Conservation (phyloP, 768 basidiomycete species). For the Mrakia blollopis region DNA sequence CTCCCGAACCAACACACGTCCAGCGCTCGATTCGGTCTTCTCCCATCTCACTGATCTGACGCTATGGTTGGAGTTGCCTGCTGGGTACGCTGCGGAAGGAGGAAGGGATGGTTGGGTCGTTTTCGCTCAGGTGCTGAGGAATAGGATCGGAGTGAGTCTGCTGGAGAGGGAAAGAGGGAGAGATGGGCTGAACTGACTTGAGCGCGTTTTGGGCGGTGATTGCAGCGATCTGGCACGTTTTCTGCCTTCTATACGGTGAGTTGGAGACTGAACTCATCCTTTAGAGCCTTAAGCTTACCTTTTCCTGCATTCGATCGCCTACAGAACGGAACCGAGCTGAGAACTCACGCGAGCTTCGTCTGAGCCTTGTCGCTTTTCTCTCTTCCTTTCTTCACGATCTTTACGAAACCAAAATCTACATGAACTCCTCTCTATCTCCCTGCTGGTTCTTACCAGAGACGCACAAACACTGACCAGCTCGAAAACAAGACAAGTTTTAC, state of each 20-base stretch:
- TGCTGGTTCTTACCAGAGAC: too few species aligned
- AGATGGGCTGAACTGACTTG: not conserved
- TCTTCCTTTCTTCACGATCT: too few species aligned
- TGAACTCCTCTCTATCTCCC: not conserved
- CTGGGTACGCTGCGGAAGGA: not conserved
- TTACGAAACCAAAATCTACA: not conserved
- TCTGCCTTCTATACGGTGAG: conserved; percentile 4
- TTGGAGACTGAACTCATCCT: not conserved
- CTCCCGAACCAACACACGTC: not conserved
- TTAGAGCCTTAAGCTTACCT: too few species aligned
- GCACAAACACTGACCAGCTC: too few species aligned
- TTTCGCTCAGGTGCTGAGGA: conserved; percentile 1
- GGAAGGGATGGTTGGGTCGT: not conserved
- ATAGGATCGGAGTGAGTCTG: conserved; percentile 3
- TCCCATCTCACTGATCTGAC: not conserved
- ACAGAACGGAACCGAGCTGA: not conserved
- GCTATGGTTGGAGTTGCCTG: not conserved
- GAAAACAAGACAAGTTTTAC: too few species aligned
- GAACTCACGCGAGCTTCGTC: not conserved
- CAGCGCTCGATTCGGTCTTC: not conserved
- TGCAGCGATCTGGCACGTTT: not conserved
- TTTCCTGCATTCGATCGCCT: too few species aligned
- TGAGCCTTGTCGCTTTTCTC: not conserved
- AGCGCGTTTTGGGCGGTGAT: not conserved
- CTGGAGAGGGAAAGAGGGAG: too few species aligned